These are phyloP conservation scores for Talaromyces sp. DNA, from an alignment of 2,329 filamentous ascomycete species.

Conservation along the genomic window DNA sequence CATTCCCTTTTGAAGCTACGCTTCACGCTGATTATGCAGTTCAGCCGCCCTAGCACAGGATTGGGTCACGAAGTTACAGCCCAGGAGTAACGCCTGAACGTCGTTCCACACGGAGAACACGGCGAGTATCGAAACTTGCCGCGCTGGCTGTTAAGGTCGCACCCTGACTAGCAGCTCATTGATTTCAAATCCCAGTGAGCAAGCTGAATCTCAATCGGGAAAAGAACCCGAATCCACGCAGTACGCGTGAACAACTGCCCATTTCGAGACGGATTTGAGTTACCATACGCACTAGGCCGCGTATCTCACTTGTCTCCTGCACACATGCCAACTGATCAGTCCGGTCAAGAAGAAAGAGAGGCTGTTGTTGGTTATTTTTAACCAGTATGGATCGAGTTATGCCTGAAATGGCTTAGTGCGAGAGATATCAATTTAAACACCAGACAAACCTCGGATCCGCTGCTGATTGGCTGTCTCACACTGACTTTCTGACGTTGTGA, in stretches of 20 bases:
- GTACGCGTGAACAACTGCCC: not conserved
- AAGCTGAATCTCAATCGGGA: not conserved
- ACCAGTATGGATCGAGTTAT: not conserved
- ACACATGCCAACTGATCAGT: not conserved
- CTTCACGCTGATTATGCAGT: not conserved
- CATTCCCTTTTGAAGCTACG: not conserved
- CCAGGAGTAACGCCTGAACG: not conserved
- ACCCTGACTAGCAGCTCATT: not conserved
- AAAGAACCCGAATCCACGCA: not conserved
- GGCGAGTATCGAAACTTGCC: too few relatives aligned
- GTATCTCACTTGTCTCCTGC: not conserved
- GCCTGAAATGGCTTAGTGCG: not conserved
- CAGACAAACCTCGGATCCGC: not conserved
- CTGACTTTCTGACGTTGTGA: not conserved
- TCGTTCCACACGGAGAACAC: not conserved
- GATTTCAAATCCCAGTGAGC: not conserved
- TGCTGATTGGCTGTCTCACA: not conserved
- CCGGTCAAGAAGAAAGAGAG: not conserved
- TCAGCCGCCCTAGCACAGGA: not conserved
- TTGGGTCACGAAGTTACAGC: not conserved
- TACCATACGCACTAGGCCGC: not conserved
- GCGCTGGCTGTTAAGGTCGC: too few relatives aligned
- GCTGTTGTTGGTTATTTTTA: conserved; percentile 3
- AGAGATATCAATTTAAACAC: not conserved
- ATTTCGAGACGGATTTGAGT: not conserved